Conservation (phyloP, 1,284 basidiomycete genomes). For the Psilocybe mexicana region DNA sequence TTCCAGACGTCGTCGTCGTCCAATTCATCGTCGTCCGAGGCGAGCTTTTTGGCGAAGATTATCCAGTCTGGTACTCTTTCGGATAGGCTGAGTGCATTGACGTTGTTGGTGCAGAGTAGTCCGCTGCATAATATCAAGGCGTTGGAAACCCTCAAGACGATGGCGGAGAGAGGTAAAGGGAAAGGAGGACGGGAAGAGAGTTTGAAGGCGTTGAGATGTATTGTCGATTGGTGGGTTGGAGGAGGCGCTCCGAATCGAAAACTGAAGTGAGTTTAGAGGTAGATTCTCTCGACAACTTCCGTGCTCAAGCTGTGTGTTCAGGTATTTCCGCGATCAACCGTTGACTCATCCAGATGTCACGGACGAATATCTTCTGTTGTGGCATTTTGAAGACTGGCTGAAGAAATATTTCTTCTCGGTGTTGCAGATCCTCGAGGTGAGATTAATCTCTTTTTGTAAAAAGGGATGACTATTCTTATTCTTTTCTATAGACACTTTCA, state of each 20-base stretch:
- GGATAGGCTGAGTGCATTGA: slow-evolving; percentile 91
- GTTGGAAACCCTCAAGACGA: slow-evolving; percentile 71
- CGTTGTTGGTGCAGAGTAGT: slow-evolving; percentile 87
- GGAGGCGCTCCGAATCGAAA: slow-evolving; percentile 83
- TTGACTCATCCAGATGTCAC: slow-evolving; percentile 67
- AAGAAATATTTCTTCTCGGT: slow-evolving; percentile 97
- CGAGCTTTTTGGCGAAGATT: slow-evolving; percentile 81
- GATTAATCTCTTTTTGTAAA: slow-evolving; percentile 17
- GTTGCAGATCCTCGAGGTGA: slow-evolving; percentile 87
- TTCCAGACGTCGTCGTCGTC: slow-evolving; percentile 46
- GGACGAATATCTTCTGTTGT: slow-evolving; percentile 77
- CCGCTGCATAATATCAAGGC: slow-evolving; percentile 89
- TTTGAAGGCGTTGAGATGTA: slow-evolving; percentile 84
- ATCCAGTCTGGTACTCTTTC: slow-evolving; percentile 88
- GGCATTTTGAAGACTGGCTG: slow-evolving; percentile 96
- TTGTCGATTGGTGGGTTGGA: slow-evolving; percentile 97
- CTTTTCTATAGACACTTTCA: slow-evolving; percentile 63
- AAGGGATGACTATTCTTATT: background rate
- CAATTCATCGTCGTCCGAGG: slow-evolving; percentile 61
- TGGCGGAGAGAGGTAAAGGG: slow-evolving; percentile 76
- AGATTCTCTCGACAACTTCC: background rate
- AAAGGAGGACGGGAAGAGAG: slow-evolving; percentile 92
- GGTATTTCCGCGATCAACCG: slow-evolving; percentile 93
- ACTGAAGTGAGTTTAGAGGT: slow-evolving; percentile 61
- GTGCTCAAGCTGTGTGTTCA: slow-evolving; percentile 28